A percentile compares a stretch with the other conserved stretches of the same genome.
These are phyloP conservation scores for Citrus unshiu DNA, from an alignment of 345 rosid species.

Conservation along the genomic window DNA sequence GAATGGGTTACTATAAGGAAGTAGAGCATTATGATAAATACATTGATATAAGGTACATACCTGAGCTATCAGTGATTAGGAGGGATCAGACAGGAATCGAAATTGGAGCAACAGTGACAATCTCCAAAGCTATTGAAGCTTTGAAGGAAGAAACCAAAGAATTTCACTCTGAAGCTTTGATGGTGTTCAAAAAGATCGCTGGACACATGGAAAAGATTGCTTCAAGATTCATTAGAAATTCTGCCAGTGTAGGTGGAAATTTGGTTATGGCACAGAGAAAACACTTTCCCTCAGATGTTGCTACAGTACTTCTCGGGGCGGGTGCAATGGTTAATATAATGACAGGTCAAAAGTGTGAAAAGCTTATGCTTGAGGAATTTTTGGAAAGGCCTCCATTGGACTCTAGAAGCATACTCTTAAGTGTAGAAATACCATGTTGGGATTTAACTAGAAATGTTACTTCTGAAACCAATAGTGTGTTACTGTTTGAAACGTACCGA, in stretches of 20 bases:
- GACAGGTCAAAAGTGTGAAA: constrained; percentile 30
- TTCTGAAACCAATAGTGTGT: constrained; percentile 21
- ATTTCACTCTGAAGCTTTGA: constrained; percentile 15
- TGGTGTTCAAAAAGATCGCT: constrained; percentile 48
- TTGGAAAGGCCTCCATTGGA: constrained; percentile 56
- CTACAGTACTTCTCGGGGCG: constrained; percentile 66
- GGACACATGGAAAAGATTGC: constrained; percentile 77
- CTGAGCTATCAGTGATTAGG: constrained; percentile 53
- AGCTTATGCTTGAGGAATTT: constrained; percentile 50
- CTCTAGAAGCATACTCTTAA: constrained; percentile 44
- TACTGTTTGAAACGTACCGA: constrained; percentile 75
- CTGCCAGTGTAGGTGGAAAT: constrained; percentile 82
- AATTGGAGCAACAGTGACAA: constrained; percentile 78
- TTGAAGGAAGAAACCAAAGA: constrained; percentile 34
- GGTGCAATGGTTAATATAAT: constrained; percentile 48
- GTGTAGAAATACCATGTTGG: constrained; percentile 48
- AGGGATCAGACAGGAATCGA: constrained; percentile 48
- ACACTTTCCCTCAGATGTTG: constrained; percentile 81
- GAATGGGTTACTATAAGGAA: constrained; percentile 73
- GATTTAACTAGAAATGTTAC: constrained; percentile 20
- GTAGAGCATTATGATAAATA: constrained; percentile 41
- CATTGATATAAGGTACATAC: constrained; percentile 60
- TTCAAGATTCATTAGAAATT: constrained; percentile 53
- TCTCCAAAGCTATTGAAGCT: constrained; percentile 63
- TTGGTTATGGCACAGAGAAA: constrained; percentile 78